These are phyloP conservation scores for Clavispora asparagi DNA, from an alignment of 805 yeast species.

Conservation along the genomic window DNA sequence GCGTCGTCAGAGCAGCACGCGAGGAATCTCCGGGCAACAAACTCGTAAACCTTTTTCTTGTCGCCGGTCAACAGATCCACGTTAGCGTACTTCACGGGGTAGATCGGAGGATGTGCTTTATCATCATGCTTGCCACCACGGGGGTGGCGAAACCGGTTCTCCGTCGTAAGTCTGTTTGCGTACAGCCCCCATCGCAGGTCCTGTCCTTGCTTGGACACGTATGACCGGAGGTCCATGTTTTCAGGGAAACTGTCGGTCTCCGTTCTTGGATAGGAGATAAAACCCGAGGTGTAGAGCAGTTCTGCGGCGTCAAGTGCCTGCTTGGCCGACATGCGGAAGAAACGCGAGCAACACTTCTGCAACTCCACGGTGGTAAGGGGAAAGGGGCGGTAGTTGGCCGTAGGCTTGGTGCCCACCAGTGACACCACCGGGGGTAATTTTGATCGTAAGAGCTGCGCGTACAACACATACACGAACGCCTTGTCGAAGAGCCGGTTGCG, in stretches of 20 bases:
- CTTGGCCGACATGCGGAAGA: conserved; percentile 75
- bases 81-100: conserved; percentile 61
- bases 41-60: conserved; percentile 76
- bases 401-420: conserved; percentile 52
- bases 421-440: conserved; percentile 47
- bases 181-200: conserved; percentile 67
- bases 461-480: conserved; percentile 54
- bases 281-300: conserved; percentile 77
- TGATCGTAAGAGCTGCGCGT: conserved; percentile 56
- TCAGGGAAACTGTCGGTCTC: conserved; percentile 87
- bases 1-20: conserved; percentile 95
- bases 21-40: conserved; percentile 75
- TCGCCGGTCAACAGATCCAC: conserved; percentile 27
- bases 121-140: conserved; percentile 82
- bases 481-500: conserved; percentile 71
- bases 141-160: conserved; percentile 53
- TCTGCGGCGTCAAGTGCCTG: conserved; percentile 75
- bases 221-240: conserved; percentile 60
- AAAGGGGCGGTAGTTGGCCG: conserved; percentile 73
- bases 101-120: conserved; percentile 98
- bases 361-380: conserved; percentile 93
- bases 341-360: conserved; percentile 78
- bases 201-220: conserved; percentile 57
- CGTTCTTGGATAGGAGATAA: conserved; percentile 92
- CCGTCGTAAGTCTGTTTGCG: conserved; percentile 40